Base-by-base conservation (phyloP, 257 asterid species). In the Solanum pennellii region DNA sequence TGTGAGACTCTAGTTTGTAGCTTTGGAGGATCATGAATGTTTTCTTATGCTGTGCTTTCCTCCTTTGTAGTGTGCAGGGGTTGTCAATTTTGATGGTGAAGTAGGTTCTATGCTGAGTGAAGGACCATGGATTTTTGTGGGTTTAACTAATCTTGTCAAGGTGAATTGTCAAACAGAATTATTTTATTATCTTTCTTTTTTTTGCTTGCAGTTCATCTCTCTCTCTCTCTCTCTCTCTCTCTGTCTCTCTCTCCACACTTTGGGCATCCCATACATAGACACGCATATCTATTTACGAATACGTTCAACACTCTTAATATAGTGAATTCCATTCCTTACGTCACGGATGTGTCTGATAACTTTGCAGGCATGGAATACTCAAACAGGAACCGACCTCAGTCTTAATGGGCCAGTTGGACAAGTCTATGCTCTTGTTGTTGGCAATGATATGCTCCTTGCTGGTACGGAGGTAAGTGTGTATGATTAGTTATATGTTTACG, bases 81-180 rank as follows among this genome's bases (percentile, higher is more conserved):
- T 89, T 44, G 90, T 95, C 85, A 94, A 89, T 87, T 35, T 95
- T 90, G 98, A 94, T 56, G 94, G 94, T 89, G 92, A 95, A 73
- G 90, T 97, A 31, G 98, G 99, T 87, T 94, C 99, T 86, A 91
- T 97, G 96, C 89, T 94, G 68, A 94, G 98, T 92, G 99, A 97
- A 94, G 99, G 99, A 77, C 95, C 99, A 42, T 97, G 99, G 99
- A 91, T 97, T 52, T 97, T 97, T 66, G 95, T 96, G 76, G 99
- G 99, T 84, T 89, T 96, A 83, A 89, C 98, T 49, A 93, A 95
- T 92, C 95, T 94, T 83, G 99, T 97, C 87, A 96, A 93, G 98
- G 99, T 96, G 92, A 89, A 91, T 87, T 87, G 27, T 29, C 68
- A 76, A 47, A 47, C 85, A 65, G 52, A 60, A 66, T 33, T 69